Conservation (phyloP, 768 basidiomycete species). For the Tricholoma sp. region DNA sequence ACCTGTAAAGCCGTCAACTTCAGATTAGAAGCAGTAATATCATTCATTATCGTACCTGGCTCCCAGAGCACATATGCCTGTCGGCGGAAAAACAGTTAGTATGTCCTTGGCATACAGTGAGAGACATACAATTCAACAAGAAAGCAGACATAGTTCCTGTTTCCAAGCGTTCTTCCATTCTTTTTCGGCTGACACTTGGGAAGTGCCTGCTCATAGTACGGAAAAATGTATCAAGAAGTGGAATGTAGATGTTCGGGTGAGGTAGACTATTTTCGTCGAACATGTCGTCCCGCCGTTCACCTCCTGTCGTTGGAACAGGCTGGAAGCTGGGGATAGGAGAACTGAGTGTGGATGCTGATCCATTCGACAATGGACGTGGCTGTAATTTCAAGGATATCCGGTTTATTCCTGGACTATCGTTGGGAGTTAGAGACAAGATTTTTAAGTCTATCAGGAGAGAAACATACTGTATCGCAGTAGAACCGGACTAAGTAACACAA, state of each 20-base stretch:
- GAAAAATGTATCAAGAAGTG: conserved; percentile 12
- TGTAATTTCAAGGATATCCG: conserved; percentile 4
- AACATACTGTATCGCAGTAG: background rate
- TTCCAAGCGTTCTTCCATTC: conserved; percentile 11
- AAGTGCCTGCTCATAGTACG: conserved; percentile 11
- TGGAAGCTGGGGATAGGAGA: background rate
- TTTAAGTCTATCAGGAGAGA: background rate
- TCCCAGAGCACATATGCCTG: conserved; percentile 11
- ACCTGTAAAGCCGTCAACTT: background rate
- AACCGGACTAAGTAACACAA: background rate
- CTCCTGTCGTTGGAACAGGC: conserved; percentile 1
- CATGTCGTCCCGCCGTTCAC: conserved; percentile 4
- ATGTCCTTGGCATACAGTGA: background rate
- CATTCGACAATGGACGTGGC: background rate
- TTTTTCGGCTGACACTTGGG: conserved; percentile 10
- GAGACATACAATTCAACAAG: conserved; percentile 13
- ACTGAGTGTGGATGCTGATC: background rate
- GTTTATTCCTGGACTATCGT: conserved; percentile 6
- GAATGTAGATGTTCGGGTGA: conserved; percentile 9
- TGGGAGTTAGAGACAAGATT: background rate
- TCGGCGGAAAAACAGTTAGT: background rate
- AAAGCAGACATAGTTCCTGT: conserved; percentile 13
- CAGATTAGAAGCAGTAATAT: background rate
- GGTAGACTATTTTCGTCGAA: conserved; percentile 11
- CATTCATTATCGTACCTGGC: conserved; percentile 4